A percentile compares a stretch with the other conserved stretches of the same genome.
Evolutionary conservation across 257 asterid species (phyloP).

Genomic region (Solanum bulbocastanum): DNA sequence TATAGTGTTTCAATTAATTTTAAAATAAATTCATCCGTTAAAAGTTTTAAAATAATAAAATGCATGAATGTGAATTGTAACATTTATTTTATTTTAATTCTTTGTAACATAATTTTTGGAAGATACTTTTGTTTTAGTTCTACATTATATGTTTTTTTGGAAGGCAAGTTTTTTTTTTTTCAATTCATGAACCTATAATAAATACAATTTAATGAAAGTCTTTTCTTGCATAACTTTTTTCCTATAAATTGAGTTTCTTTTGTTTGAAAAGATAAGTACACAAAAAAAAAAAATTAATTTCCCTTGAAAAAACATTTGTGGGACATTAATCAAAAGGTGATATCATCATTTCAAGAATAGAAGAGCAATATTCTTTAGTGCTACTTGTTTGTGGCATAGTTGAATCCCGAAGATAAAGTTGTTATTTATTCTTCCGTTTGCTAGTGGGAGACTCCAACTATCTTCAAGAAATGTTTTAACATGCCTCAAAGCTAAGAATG

Average conservation of each 20-base stretch:
- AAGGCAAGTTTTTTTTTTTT: neutral
- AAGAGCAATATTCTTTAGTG: neutral
- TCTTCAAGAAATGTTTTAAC: neutral
- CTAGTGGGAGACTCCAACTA: neutral
- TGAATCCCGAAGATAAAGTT: neutral
- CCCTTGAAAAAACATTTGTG: neutral
- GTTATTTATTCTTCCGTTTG: too few relatives aligned
- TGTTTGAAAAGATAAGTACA: neutral
- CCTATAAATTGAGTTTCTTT: neutral
- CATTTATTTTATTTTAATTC: too few relatives aligned
- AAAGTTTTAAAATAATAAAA: too few relatives aligned
- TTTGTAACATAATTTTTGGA: too few relatives aligned
- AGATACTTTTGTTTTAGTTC: neutral
- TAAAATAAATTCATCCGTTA: neutral
- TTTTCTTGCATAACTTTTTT: too few relatives aligned
- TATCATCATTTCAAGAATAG: neutral
- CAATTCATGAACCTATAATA: neutral
- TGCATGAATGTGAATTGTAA: too few relatives aligned
- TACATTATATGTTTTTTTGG: neutral
- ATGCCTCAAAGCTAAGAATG: neutral
- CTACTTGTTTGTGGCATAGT: neutral
- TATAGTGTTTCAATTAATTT: neutral
- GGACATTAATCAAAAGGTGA: neutral
- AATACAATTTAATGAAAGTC: neutral
- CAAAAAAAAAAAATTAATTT: too few relatives aligned